Conservation (phyloP, 1,284 basidiomycete genomes). For the Trametes pubescens region DNA sequence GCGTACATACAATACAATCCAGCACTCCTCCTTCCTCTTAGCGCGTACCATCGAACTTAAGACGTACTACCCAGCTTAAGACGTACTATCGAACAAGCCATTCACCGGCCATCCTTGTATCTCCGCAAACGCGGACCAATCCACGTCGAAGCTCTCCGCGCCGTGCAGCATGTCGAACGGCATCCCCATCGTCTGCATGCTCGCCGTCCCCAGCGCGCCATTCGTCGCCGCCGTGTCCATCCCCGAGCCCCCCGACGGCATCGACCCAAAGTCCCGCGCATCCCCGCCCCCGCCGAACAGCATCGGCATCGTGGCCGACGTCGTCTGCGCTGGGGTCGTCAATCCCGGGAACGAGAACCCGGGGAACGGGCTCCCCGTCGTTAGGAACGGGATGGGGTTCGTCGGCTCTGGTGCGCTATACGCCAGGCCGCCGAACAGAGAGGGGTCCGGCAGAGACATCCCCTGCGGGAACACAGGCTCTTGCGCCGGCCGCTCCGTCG, state of each 20-base stretch:
- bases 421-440: background rate
- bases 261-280: conserved; percentile 5
- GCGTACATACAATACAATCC: background rate
- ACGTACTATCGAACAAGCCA: conserved; percentile 8
- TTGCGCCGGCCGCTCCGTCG: background rate
- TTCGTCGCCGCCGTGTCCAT: conserved; percentile 8
- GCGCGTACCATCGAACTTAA: background rate
- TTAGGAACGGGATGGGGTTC: conserved; percentile 21
- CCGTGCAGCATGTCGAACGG: conserved; percentile 36
- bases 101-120: conserved; percentile 21
- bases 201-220: conserved; percentile 7
- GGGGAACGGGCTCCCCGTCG: background rate
- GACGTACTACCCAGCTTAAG: background rate
- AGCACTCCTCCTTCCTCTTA: background rate
- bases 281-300: background rate
- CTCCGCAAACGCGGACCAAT: conserved; percentile 22
- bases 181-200: conserved; percentile 32
- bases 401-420: background rate
- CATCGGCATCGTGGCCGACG: conserved; percentile 17
- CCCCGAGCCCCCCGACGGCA: background rate
- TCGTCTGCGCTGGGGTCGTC: conserved; percentile 13
- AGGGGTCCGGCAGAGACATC: background rate
- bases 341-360: conserved; percentile 12
- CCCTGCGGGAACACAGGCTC: background rate
- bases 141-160: conserved; percentile 25